phyloP scores from a whole-genome alignment of 306 rosid genomes.

The Medicago lupulina region DNA sequence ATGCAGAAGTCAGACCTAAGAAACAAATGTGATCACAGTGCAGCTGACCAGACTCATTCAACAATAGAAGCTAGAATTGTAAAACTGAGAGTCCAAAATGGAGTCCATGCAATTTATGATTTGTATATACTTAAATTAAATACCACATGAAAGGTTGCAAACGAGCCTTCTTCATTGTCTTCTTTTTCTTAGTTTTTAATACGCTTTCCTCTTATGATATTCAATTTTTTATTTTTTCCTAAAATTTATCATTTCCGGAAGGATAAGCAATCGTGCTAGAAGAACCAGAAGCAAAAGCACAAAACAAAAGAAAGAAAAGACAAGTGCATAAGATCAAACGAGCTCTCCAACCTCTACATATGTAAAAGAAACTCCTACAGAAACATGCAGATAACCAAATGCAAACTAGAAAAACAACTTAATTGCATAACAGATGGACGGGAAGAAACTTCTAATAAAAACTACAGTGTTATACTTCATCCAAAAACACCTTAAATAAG shows the following conservation, averaged over 20 bases:
- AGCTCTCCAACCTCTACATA: slow-evolving; percentile 5
- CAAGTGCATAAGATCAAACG: slow-evolving; percentile 1
- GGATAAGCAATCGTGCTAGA: slow-evolving; percentile 15
- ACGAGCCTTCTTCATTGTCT: no score
- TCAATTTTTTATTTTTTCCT: no score
- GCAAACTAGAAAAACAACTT: not conserved
- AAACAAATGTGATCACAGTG: slow-evolving; percentile 10
- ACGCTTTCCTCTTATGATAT: not conserved
- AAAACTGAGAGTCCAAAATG: slow-evolving; percentile 11
- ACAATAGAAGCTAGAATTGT: slow-evolving; percentile 16
- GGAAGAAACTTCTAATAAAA: slow-evolving; percentile 15
- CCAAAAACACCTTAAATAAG: slow-evolving; percentile 8
- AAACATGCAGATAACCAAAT: not conserved
- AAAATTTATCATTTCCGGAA: not conserved
- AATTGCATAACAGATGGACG: not conserved
- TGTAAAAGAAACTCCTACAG: slow-evolving; percentile 5
- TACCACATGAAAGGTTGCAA: no score
- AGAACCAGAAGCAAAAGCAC: not conserved
- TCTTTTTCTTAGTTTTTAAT: no score
- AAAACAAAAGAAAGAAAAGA: not conserved
- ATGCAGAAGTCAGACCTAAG: slow-evolving; percentile 31
- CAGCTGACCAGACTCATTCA: no score
- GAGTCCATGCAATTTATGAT: slow-evolving; percentile 15
- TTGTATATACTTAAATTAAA: not conserved
- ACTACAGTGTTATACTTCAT: not conserved